These are phyloP conservation scores for Boletus mariae DNA, from an alignment of 1,284 basidiomycete genomes.

Conservation along the genomic window DNA sequence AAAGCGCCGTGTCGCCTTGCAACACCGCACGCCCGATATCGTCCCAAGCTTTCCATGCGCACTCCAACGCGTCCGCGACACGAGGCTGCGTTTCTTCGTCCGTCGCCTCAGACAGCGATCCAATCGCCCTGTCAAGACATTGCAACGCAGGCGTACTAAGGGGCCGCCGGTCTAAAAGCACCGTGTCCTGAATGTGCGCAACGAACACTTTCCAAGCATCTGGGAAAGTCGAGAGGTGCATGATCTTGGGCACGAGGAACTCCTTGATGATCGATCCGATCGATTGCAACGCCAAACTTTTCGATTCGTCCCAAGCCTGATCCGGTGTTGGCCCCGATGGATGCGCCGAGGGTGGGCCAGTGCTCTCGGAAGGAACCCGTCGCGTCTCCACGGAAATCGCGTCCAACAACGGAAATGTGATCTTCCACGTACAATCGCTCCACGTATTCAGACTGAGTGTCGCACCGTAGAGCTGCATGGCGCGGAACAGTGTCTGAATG, in stretches of 20 bases:
- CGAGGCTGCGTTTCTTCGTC: conserved; percentile 41
- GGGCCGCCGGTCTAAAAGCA: conserved; percentile 62
- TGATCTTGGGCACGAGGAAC: conserved; percentile 73
- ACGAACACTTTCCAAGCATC: conserved; percentile 75
- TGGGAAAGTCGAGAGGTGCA: conserved; percentile 65
- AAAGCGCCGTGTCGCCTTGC: conserved; percentile 23
- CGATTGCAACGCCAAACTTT: conserved; percentile 81
- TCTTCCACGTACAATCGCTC: conserved; percentile 85
- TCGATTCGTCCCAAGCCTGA: conserved; percentile 81
- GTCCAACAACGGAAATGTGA: conserved; percentile 87
- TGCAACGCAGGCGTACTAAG: conserved; percentile 79
- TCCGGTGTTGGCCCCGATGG: conserved; percentile 25
- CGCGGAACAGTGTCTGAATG: conserved; percentile 92
- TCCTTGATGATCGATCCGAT: conserved; percentile 82
- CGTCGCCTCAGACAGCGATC: conserved; percentile 42
- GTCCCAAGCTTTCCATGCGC: conserved; percentile 71
- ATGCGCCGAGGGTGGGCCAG: conserved; percentile 14
- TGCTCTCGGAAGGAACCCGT: conserved; percentile 25
- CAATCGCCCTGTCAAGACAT: conserved; percentile 76
- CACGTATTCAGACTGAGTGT: conserved; percentile 78
- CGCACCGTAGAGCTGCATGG: conserved; percentile 89
- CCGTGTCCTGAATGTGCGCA: conserved; percentile 62
- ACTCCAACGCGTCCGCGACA: conserved; percentile 52
- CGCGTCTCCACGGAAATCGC: conserved; percentile 60
- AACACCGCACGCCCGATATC: conserved; percentile 59